Percentiles rank a stretch among this genome's conserved stretches.
Conservation (phyloP, 805 yeast species). For the Debaryomyces prosopidis region DNA sequence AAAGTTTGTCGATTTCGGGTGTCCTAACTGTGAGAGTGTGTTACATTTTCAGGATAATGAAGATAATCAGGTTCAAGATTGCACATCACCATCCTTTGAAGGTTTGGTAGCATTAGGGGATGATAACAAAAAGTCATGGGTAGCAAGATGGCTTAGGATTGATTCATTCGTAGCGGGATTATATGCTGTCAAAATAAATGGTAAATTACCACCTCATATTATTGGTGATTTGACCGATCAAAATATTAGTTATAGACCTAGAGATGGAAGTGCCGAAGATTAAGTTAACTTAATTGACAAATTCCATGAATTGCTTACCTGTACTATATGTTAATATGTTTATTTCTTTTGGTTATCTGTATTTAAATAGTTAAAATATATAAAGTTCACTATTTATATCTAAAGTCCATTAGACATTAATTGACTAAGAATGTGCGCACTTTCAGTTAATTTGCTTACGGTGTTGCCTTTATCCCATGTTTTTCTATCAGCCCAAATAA, state of each 20-base stretch:
- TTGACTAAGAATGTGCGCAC: conserved; percentile 12
- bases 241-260: conserved; percentile 85
- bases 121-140: conserved; percentile 83
- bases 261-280: conserved; percentile 87
- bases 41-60: conserved; percentile 76
- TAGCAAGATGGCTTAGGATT: conserved; percentile 91
- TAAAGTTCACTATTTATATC: neutral
- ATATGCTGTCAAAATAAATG: conserved; percentile 91
- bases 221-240: conserved; percentile 69
- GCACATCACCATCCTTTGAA: conserved; percentile 95
- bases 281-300: conserved; percentile 16
- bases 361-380: neutral
- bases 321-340: conserved; percentile 1
- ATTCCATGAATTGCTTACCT: neutral
- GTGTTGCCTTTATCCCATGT: conserved; percentile 45
- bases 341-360: neutral
- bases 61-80: conserved; percentile 80
- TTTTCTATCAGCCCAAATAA: conserved; percentile 67
- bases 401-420: neutral
- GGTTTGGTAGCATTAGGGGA: conserved; percentile 91
- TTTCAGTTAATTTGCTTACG: conserved; percentile 28
- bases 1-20: conserved; percentile 77
- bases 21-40: conserved; percentile 94
- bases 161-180: conserved; percentile 86
- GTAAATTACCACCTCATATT: conserved; percentile 86